phyloP scores from a whole-genome alignment of 2,329 filamentous ascomycete species.

The Tolypocladium tundrense region DNA sequence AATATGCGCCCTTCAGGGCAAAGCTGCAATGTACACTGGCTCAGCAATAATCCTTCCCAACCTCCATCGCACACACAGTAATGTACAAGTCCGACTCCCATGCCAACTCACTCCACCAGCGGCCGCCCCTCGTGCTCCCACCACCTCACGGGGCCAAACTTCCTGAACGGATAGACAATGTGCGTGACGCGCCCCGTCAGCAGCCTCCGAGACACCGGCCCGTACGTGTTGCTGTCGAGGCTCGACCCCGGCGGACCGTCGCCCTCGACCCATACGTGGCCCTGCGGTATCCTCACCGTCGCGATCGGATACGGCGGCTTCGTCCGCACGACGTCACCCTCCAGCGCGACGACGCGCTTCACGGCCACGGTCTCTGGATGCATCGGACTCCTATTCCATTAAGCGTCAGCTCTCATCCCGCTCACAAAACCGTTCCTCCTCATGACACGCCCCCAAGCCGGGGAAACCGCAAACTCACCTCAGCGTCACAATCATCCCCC shows the following conservation, averaged over 20 bases:
- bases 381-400: conserved; percentile 51
- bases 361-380: conserved; percentile 61
- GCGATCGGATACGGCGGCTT: conserved; percentile 47
- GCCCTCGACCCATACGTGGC: conserved; percentile 92
- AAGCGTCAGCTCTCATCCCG: not conserved
- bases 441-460: not conserved
- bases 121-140: conserved; percentile 35
- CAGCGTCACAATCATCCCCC: conserved; percentile 69
- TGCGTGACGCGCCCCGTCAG: conserved; percentile 66
- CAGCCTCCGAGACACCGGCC: conserved; percentile 66
- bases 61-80: not conserved
- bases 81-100: not conserved
- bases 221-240: conserved; percentile 82
- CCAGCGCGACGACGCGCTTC: conserved; percentile 74
- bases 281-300: conserved; percentile 58
- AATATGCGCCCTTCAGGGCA: not conserved
- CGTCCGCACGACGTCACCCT: conserved; percentile 67
- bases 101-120: not conserved
- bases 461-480: conserved; percentile 31
- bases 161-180: conserved; percentile 58
- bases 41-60: not conserved
- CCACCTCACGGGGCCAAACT: conserved; percentile 48
- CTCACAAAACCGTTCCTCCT: not conserved
- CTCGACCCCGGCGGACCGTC: conserved; percentile 64
- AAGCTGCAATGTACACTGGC: not conserved